Percentiles rank a stretch among this genome's conserved stretches.
Conservation (phyloP, 2,329 filamentous ascomycete species). For the Penicillium sp. region DNA sequence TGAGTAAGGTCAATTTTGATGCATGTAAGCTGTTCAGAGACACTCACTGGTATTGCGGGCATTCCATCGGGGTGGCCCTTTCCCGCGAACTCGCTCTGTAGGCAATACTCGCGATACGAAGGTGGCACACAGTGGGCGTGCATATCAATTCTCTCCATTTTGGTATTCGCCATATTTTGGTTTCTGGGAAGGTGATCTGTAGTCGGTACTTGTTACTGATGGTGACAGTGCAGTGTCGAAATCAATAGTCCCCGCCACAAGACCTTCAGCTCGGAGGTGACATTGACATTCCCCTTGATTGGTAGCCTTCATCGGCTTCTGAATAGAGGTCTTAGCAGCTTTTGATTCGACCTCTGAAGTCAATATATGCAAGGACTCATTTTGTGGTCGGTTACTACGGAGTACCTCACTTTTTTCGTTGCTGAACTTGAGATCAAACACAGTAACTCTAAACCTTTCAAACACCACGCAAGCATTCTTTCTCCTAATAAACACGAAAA, state of each 20-base stretch:
- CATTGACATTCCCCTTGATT: not conserved
- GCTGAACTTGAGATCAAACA: not conserved
- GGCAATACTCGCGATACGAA: constrained; percentile 21
- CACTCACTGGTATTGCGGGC: constrained; percentile 21
- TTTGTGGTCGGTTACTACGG: not conserved
- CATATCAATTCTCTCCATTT: constrained; percentile 21
- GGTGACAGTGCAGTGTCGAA: not conserved
- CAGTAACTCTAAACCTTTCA: not conserved
- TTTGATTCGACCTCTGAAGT: not conserved
- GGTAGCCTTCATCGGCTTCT: not conserved
- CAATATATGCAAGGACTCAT: not conserved
- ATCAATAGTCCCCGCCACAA: not conserved
- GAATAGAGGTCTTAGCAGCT: not conserved
- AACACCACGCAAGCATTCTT: not conserved
- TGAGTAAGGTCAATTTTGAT: not conserved
- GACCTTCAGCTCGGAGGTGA: not conserved
- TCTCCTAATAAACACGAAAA: not conserved
- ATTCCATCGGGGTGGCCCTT: constrained; percentile 24
- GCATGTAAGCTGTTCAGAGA: not conserved
- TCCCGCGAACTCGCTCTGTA: constrained; percentile 22
- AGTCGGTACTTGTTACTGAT: not conserved
- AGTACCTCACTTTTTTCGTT: not conserved
- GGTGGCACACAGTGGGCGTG: constrained; percentile 22
- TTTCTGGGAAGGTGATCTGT: no score
- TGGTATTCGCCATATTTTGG: not conserved